Percentiles rank a stretch among this genome's conserved stretches.
These are phyloP conservation scores for Salpingoeca rosetta DNA, from an alignment of 78 protist species.

Conservation along the genomic window DNA sequence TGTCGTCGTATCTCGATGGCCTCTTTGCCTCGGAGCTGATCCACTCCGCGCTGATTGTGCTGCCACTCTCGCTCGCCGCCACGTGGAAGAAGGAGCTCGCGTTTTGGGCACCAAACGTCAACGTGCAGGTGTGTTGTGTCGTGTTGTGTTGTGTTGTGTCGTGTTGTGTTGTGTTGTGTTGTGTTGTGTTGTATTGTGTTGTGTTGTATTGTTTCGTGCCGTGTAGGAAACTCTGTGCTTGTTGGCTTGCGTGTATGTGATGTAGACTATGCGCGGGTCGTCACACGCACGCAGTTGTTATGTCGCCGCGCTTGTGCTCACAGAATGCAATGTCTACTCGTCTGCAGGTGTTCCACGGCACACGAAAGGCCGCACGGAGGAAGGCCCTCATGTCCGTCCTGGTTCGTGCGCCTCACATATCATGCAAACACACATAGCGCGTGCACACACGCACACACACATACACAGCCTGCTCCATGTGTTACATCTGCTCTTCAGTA, in stretches of 20 bases:
- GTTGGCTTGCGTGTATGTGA: no score
- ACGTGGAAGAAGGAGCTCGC: conserved; percentile 16
- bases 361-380: not conserved
- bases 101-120: not conserved
- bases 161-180: not conserved
- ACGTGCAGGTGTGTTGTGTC: not conserved
- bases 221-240: no score
- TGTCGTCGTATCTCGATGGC: not conserved
- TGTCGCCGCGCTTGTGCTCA: no score
- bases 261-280: no score
- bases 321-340: no score
- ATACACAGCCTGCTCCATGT: not conserved
- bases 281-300: no score
- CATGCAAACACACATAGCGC: no score
- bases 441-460: not conserved
- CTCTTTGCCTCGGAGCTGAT: not conserved
- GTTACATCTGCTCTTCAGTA: no score
- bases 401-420: no score
- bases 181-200: no score
- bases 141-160: not conserved
- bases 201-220: no score
- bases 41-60: conserved; percentile 2
- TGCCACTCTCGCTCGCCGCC: conserved; percentile 3
- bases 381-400: not conserved
- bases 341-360: not conserved